Evolutionary conservation across 2,329 filamentous ascomycete species (phyloP).

Genomic region (Diplocarpon rosae): DNA sequence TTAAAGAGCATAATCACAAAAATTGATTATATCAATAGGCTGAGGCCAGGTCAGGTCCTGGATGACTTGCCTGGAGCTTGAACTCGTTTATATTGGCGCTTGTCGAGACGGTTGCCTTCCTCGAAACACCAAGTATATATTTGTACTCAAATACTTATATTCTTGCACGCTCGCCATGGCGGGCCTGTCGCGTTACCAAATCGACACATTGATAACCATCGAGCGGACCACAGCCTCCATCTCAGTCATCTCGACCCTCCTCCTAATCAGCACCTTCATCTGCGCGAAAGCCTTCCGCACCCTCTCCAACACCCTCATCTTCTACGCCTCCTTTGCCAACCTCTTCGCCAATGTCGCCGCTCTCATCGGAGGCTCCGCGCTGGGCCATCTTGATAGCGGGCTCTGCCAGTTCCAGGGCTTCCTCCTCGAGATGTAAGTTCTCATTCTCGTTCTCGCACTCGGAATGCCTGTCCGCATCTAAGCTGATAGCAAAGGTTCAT

Average conservation of each 20-base stretch:
- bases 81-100: no score
- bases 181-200: constrained; percentile 25
- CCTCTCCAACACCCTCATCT: constrained; percentile 60
- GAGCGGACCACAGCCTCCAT: constrained; percentile 60
- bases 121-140: no score
- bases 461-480: no score
- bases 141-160: no score
- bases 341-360: constrained; percentile 47
- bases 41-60: no score
- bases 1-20: background rate
- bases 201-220: constrained; percentile 46
- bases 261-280: constrained; percentile 62
- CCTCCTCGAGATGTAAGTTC: constrained; percentile 59
- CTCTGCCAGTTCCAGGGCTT: constrained; percentile 64
- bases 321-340: constrained; percentile 51
- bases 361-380: constrained; percentile 40
- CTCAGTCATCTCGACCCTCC: constrained; percentile 57
- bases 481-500: constrained; percentile 31
- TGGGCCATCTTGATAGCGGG: constrained; percentile 13
- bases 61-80: no score
- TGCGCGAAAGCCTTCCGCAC: constrained; percentile 63
- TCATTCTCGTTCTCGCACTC: constrained; percentile 30
- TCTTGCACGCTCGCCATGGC: background rate
- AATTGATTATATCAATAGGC: background rate
- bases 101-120: no score